phyloP scores from a whole-genome alignment of 805 yeast species.

The Zygosaccharomyces siamensis region DNA sequence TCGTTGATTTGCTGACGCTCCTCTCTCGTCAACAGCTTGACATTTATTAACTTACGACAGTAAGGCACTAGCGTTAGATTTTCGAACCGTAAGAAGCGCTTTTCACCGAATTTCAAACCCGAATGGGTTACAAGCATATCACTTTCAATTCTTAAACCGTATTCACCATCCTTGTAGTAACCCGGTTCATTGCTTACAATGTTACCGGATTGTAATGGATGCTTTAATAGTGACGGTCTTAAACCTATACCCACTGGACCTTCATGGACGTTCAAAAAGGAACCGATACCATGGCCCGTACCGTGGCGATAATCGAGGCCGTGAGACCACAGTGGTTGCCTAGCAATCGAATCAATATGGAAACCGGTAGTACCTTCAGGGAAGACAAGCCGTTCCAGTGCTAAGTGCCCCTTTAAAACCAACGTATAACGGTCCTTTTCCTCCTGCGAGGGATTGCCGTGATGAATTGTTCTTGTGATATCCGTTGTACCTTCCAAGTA shows the following conservation, averaged over 20 bases:
- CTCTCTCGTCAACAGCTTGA: constrained; percentile 46
- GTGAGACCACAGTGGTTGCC: constrained; percentile 74
- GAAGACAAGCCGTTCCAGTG: constrained; percentile 73
- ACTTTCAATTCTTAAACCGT: constrained; percentile 86
- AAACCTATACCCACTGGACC: constrained; percentile 82
- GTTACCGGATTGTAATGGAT: constrained; percentile 61
- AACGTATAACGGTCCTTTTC: constrained; percentile 68
- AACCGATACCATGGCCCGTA: constrained; percentile 96
- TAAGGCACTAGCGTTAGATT: constrained; percentile 84
- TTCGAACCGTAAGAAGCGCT: constrained; percentile 63
- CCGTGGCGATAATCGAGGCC: constrained; percentile 92
- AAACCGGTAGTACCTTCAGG: constrained; percentile 73
- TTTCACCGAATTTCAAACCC: constrained; percentile 48
- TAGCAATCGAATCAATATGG: constrained; percentile 73
- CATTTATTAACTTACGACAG: constrained; percentile 70
- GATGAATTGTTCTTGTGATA: constrained; percentile 82
- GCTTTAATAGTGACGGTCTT: constrained; percentile 44
- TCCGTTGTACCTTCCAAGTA: constrained; percentile 94
- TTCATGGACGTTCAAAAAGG: constrained; percentile 87
- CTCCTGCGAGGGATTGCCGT: constrained; percentile 50
- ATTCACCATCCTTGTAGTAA: constrained; percentile 81
- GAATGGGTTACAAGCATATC: constrained; percentile 53
- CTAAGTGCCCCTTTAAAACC: constrained; percentile 88
- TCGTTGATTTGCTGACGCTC: constrained; percentile 67
- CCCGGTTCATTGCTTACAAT: constrained; percentile 93